phyloP scores from a whole-genome alignment of 2,329 filamentous ascomycete species.

The Akanthomyces uredinophilus region DNA sequence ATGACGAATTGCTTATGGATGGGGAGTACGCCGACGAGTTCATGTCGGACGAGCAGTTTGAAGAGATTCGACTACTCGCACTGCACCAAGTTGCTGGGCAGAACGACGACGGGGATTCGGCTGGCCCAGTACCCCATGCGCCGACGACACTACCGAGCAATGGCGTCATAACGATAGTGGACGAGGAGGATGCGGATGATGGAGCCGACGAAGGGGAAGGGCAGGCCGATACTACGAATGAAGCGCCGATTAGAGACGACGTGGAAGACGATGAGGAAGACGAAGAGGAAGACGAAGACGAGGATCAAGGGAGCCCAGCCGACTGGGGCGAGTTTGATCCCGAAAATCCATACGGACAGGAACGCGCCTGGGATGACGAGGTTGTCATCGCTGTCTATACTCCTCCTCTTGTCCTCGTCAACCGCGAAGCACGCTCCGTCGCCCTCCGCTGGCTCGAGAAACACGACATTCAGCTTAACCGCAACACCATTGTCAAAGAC shows the following conservation, averaged over 20 bases:
- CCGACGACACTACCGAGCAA: slow-evolving; percentile 1
- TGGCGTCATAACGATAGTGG: background rate
- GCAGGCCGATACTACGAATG: background rate
- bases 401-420: slow-evolving; percentile 18
- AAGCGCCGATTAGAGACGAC: background rate
- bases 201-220: background rate
- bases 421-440: slow-evolving; percentile 21
- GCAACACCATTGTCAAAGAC: background rate
- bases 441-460: slow-evolving; percentile 18
- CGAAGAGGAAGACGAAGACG: background rate
- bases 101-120: background rate
- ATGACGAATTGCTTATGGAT: background rate
- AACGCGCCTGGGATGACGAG: slow-evolving; percentile 5
- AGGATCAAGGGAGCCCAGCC: background rate
- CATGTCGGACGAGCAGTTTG: background rate
- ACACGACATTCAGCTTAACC: background rate
- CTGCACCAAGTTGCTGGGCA: background rate
- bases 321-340: background rate
- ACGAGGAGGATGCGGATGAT: background rate
- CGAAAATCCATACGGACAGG: background rate
- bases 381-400: slow-evolving; percentile 18
- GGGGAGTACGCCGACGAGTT: background rate
- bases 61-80: background rate
- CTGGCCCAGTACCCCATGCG: background rate
- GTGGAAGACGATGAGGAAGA: background rate